phyloP scores from a whole-genome alignment of 192 early-diverging fungal genomes.

The Coemansia sp. region DNA sequence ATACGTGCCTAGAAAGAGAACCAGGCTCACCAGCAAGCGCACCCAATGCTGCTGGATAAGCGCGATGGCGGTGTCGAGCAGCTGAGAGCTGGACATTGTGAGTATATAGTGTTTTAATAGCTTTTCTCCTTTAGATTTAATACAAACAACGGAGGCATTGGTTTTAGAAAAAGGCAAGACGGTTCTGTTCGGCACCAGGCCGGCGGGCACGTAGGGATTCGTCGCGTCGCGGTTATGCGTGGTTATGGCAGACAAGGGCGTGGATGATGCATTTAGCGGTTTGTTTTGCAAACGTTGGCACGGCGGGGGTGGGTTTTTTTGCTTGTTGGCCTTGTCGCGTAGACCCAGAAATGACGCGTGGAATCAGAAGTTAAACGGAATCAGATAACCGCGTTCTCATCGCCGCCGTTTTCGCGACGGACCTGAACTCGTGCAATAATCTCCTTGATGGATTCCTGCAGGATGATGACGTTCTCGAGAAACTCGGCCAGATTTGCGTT shows the following conservation, averaged over 20 bases:
- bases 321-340: background rate
- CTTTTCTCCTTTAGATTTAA: background rate
- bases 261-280: background rate
- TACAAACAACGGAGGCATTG: background rate
- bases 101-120: background rate
- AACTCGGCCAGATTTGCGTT: slow-evolving; percentile 56
- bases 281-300: background rate
- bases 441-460: slow-evolving; percentile 93
- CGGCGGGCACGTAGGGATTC: background rate
- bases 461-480: slow-evolving; percentile 85
- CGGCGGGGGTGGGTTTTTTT: too few relatives aligned
- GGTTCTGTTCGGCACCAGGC: background rate
- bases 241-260: background rate
- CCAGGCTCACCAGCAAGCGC: slow-evolving; percentile 13
- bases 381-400: slow-evolving; percentile 54
- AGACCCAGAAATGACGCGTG: background rate
- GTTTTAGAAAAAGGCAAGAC: background rate
- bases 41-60: slow-evolving; percentile 27
- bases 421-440: slow-evolving; percentile 80
- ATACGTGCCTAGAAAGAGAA: slow-evolving; percentile 28
- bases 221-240: background rate
- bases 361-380: background rate
- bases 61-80: slow-evolving; percentile 6
- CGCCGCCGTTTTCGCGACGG: slow-evolving; percentile 71
- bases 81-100: slow-evolving; percentile 11